Conservation (phyloP, 352 stramenopile species). For the Pythium sp. region DNA sequence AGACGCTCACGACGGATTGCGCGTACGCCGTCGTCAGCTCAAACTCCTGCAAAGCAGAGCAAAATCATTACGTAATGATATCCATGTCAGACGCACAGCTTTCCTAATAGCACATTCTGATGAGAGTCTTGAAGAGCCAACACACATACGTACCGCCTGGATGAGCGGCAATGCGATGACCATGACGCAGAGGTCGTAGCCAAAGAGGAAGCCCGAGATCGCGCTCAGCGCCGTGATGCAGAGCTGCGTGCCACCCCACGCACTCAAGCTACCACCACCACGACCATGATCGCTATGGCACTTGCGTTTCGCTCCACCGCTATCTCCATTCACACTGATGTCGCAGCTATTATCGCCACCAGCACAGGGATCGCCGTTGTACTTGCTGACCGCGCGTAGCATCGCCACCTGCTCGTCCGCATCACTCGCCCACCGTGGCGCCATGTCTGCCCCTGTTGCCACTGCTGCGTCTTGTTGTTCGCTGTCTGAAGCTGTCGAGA, state of each 20-base stretch:
- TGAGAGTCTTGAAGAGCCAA: not conserved
- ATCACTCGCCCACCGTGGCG: not conserved
- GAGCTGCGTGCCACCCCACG: slow-evolving; percentile 29
- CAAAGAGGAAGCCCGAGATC: slow-evolving; percentile 70
- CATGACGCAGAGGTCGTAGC: slow-evolving; percentile 79
- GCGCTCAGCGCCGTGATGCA: slow-evolving; percentile 61
- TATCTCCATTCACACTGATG: not conserved
- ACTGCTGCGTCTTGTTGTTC: not conserved
- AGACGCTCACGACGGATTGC: slow-evolving; percentile 57
- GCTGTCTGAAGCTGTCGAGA: slow-evolving; percentile 7
- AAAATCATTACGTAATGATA: not conserved
- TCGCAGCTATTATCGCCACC: not conserved
- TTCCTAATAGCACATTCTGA: not conserved
- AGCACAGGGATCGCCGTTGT: not conserved
- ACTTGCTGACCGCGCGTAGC: not conserved
- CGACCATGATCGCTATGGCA: not conserved
- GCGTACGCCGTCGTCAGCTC: slow-evolving; percentile 46
- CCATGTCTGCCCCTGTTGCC: not conserved
- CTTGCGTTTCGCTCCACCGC: not conserved
- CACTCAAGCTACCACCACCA: not conserved
- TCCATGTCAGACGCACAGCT: not conserved
- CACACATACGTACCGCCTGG: slow-evolving; percentile 27
- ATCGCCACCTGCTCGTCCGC: not conserved
- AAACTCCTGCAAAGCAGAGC: slow-evolving; percentile 31
- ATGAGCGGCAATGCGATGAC: slow-evolving; percentile 67